Conservation (phyloP, 345 rosid genomes). For the Anacardium occidentale region DNA sequence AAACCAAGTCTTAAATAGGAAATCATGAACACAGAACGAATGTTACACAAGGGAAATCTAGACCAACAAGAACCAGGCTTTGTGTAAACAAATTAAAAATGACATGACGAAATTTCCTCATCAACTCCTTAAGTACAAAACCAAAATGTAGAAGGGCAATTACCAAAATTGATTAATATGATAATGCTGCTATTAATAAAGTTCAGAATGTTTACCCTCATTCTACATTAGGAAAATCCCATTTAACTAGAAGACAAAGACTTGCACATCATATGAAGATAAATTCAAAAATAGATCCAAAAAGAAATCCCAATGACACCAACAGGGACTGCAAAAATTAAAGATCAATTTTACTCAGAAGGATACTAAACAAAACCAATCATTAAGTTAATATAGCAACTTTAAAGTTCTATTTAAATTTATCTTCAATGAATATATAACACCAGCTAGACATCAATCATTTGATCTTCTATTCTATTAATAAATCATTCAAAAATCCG, state of each 20-base stretch:
- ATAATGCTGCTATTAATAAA: not conserved
- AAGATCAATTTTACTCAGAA: too few relatives aligned
- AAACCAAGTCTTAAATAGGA: slow-evolving; percentile 4
- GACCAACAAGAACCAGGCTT: not conserved
- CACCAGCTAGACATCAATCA: not conserved
- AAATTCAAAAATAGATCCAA: not conserved
- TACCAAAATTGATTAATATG: not conserved
- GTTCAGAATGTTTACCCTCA: not conserved
- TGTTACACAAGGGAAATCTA: not conserved
- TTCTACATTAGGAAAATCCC: not conserved
- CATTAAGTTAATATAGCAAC: slow-evolving; percentile 3
- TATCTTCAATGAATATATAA: not conserved
- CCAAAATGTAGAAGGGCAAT: not conserved
- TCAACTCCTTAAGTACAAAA: not conserved
- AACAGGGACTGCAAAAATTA: not conserved
- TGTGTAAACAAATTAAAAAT: not conserved
- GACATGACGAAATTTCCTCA: not conserved
- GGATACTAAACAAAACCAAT: not conserved
- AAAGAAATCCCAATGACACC: not conserved
- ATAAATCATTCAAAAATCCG: not conserved
- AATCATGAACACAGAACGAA: not conserved
- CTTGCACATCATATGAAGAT: not conserved
- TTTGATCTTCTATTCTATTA: not conserved
- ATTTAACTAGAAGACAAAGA: not conserved
- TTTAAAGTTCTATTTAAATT: not conserved